Percentiles rank a stretch among this genome's conserved stretches.
Evolutionary conservation across 2,329 filamentous ascomycete species (phyloP).

Genomic region (Incumbomyces delicatus): DNA sequence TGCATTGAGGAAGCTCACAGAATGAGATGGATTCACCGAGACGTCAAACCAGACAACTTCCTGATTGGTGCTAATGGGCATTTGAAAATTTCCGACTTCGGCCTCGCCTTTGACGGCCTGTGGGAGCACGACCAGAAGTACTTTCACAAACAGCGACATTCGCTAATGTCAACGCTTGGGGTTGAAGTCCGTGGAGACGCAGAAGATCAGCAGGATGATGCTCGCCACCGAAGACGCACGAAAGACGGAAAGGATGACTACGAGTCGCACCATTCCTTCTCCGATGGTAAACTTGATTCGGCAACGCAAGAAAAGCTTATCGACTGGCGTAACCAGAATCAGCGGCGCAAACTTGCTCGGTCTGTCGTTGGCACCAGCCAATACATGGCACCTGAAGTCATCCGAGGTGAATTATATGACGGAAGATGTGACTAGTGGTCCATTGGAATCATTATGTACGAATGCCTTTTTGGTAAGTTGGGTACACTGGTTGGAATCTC

Average conservation of each 20-base stretch:
- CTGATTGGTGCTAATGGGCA: conserved; percentile 81
- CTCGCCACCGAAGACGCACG: conserved; percentile 24
- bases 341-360: conserved; percentile 63
- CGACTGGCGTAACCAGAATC: conserved; percentile 58
- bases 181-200: conserved; percentile 65
- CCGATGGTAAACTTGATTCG: conserved; percentile 13
- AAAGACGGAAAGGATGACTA: background rate
- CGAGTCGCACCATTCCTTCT: conserved; percentile 13
- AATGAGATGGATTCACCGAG: conserved; percentile 83
- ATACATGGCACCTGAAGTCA: conserved; percentile 96
- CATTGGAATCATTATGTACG: conserved; percentile 84
- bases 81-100: conserved; percentile 92
- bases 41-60: conserved; percentile 97
- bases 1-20: conserved; percentile 88
- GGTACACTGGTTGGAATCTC: background rate
- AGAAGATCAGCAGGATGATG: conserved; percentile 47
- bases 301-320: conserved; percentile 44
- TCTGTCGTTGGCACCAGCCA: conserved; percentile 93
- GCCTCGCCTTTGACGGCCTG: conserved; percentile 86
- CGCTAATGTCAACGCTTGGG: conserved; percentile 64
- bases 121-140: conserved; percentile 88
- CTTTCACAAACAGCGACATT: conserved; percentile 73
- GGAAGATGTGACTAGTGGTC: conserved; percentile 97
- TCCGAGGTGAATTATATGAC: conserved; percentile 73
- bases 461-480: conserved; percentile 62